Evolutionary conservation across 2,329 filamentous ascomycete species (phyloP).

Genomic region (Fusarium sp.): DNA sequence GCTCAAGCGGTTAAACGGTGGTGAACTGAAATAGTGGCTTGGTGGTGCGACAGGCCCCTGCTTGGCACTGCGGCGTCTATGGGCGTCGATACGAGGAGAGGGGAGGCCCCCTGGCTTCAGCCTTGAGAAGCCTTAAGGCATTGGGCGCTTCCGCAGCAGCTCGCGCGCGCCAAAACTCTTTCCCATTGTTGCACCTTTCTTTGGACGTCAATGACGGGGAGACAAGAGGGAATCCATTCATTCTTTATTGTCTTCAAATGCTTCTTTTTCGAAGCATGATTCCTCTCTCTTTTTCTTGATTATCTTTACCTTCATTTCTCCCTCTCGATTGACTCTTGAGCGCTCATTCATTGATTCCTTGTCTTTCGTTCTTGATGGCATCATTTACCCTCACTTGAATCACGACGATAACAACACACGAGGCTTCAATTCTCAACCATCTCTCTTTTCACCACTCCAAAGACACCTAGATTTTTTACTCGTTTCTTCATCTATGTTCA

Average conservation of each 20-base stretch:
- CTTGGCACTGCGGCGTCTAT: slow-evolving; percentile 16
- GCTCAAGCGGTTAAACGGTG: slow-evolving; percentile 26
- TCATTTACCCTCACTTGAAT: slow-evolving; percentile 4
- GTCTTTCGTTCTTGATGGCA: slow-evolving; percentile 1
- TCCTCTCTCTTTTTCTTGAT: slow-evolving; percentile 18
- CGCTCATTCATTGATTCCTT: slow-evolving; percentile 23
- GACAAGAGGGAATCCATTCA: slow-evolving; percentile 12
- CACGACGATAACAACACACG: slow-evolving; percentile 9
- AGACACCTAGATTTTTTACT: slow-evolving; percentile 13
- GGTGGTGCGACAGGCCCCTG: slow-evolving; percentile 47
- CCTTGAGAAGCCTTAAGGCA: no score
- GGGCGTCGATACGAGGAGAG: slow-evolving; percentile 11
- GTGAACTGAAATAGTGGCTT: slow-evolving; percentile 37
- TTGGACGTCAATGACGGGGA: background rate
- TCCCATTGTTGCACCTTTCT: background rate
- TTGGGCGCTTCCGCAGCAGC: background rate
- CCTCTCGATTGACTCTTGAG: slow-evolving; percentile 15
- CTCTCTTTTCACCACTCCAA: background rate
- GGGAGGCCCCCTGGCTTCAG: slow-evolving; percentile 6
- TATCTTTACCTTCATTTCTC: slow-evolving; percentile 14
- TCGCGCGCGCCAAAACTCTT: slow-evolving; percentile 9
- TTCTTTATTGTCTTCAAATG: slow-evolving; percentile 16
- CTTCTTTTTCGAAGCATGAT: background rate
- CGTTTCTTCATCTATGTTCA: slow-evolving; percentile 40
- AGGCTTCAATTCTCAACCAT: slow-evolving; percentile 14